Base-by-base conservation (phyloP, 257 asterid species). In the Misopates orontium region DNA sequence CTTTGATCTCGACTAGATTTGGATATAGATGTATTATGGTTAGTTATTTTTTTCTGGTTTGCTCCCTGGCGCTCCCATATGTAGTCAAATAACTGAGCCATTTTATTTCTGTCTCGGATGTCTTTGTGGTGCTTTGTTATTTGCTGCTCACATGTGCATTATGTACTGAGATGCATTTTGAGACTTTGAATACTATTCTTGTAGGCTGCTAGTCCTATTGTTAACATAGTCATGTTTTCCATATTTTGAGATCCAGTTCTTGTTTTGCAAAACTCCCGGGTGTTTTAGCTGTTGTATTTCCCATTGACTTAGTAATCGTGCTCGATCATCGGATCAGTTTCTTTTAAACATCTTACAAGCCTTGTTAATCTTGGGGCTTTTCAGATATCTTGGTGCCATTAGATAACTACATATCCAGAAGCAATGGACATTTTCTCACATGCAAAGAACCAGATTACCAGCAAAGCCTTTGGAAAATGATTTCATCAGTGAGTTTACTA, bases 371-470 rank as follows among this genome's bases (percentile, higher is more conserved):
- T 48, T 66, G 60, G 31, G 50, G 56, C 52, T 63, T 76, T 72
- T 25, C 85, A 94, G 99, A 94, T 78, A 90, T 94, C 60, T 72
- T 94, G 85, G 98, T 94, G 71, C 99, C 99, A 13, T 63, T 94
- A 49, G 99, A 94, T 81, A 94, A 94, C 80, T 94, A 82, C 47
- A 87, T 94, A 78, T 94, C 99, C 68, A 90, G 96, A 77, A 80
- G 99, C 62, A 94, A 98, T 41, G 73, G 68, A 11, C 98, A 94
- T 77, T 94, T 86, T 66, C 89, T 94, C 65, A 62, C 95, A 9
- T 94, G 96, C 88, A 94, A 90, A 82, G 95, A 90, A 56, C 99
- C 98, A 19, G 90, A 94, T 84, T 94, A 94, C 77, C 99, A 94
- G 83, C 95, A 86, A 79, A 90, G 99, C 80, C 96, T 94, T 68